Evolutionary conservation across 2,329 filamentous ascomycete species (phyloP).

Genomic region (Clonostachys solani): DNA sequence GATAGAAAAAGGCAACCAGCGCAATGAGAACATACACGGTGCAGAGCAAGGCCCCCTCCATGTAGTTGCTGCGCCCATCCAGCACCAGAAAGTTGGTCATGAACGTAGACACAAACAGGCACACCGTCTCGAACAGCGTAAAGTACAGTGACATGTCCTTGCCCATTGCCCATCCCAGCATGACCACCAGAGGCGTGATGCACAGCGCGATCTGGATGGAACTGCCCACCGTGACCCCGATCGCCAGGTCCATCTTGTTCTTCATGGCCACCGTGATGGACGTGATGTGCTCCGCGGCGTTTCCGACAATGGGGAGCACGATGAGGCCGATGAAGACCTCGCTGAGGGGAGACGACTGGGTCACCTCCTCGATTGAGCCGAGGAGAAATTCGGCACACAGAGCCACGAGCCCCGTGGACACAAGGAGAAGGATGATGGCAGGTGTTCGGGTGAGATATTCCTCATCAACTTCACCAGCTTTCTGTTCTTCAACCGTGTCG

Average conservation of each 20-base stretch:
- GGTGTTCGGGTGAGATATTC: slow-evolving; percentile 42
- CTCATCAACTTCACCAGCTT: too few relatives aligned
- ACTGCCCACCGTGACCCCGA: slow-evolving; percentile 66
- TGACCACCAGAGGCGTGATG: slow-evolving; percentile 65
- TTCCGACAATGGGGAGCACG: slow-evolving; percentile 68
- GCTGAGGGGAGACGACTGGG: slow-evolving; percentile 48
- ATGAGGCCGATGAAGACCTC: slow-evolving; percentile 70
- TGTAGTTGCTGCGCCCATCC: slow-evolving; percentile 81
- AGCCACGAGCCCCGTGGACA: slow-evolving; percentile 63
- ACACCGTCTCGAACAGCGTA: slow-evolving; percentile 84
- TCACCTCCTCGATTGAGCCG: slow-evolving; percentile 60
- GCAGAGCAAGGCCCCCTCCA: slow-evolving; percentile 70
- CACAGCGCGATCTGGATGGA: slow-evolving; percentile 72
- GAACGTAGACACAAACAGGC: slow-evolving; percentile 77
- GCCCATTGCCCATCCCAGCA: slow-evolving; percentile 66
- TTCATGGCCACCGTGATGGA: slow-evolving; percentile 67
- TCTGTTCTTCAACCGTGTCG: too few relatives aligned
- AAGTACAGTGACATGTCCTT: slow-evolving; percentile 79
- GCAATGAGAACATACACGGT: slow-evolving; percentile 66
- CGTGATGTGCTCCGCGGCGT: slow-evolving; percentile 70
- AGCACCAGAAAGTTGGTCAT: slow-evolving; percentile 86
- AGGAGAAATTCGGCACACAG: slow-evolving; percentile 69
- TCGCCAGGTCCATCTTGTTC: slow-evolving; percentile 74
- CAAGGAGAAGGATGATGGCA: slow-evolving; percentile 57
- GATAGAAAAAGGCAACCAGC: slow-evolving; percentile 64